Conservation (phyloP, 1,139 yeast genomes). For the Sugiyamaella grinbergsii region DNA sequence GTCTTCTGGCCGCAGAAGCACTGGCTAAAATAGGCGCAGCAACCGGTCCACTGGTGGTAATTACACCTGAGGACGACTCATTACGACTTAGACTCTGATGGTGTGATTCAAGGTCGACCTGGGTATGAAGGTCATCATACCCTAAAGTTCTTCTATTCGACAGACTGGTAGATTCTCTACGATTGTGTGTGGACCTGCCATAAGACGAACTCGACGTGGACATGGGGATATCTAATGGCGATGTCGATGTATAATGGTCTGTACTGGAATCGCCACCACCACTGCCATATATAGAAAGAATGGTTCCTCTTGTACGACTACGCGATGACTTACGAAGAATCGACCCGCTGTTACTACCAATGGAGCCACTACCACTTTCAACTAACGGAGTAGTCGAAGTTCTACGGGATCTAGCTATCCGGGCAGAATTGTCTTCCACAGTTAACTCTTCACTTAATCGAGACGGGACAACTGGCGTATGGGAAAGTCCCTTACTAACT, state of each 20-base stretch:
- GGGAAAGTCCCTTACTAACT: conserved; percentile 44
- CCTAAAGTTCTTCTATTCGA: conserved; percentile 29
- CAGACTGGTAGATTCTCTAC: conserved; percentile 29
- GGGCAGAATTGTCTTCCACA: conserved; percentile 18
- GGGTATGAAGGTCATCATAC: conserved; percentile 30
- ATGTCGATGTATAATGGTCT: conserved; percentile 9
- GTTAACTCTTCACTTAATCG: conserved; percentile 41
- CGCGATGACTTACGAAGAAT: conserved; percentile 17
- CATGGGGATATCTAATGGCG: conserved; percentile 30
- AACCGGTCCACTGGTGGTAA: conserved; percentile 5
- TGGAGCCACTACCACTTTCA: conserved; percentile 4
- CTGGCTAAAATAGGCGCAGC: conserved; percentile 6
- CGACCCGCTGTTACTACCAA: neutral
- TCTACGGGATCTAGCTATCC: conserved; percentile 3
- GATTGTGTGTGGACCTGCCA: conserved; percentile 2
- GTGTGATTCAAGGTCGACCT: conserved; percentile 26
- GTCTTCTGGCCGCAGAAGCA: conserved; percentile 17
- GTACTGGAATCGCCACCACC: neutral
- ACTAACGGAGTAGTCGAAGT: conserved; percentile 3
- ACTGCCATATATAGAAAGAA: conserved; percentile 13
- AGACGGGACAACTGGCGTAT: conserved; percentile 42
- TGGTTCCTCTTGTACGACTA: conserved; percentile 19
- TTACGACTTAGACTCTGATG: conserved; percentile 26
- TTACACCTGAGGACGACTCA: neutral
- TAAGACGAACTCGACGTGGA: conserved; percentile 17